These are phyloP conservation scores for Solanum pennellii DNA, from an alignment of 257 asterid genomes.

Conservation along the genomic window DNA sequence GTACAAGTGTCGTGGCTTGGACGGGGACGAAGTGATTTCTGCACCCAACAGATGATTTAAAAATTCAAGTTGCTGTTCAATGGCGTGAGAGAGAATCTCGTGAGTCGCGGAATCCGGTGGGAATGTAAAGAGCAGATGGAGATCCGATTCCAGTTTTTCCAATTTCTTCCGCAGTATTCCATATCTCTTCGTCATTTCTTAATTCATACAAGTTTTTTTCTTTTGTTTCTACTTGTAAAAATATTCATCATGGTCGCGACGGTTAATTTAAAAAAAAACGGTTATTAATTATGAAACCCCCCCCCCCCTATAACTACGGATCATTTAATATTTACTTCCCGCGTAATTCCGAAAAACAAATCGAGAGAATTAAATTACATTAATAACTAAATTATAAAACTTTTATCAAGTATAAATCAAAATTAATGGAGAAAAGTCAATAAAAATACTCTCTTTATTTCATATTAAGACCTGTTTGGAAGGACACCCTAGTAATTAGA, in stretches of 20 bases:
- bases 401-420: too few species aligned
- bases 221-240: background rate
- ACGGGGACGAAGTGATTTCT: slow-evolving; percentile 6
- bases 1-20: slow-evolving; percentile 3
- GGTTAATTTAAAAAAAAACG: background rate
- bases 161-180: slow-evolving; percentile 39
- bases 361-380: too few species aligned
- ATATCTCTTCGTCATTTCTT: slow-evolving; percentile 9
- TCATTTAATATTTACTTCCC: background rate
- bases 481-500: accelerated
- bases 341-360: background rate
- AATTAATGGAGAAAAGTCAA: too few species aligned
- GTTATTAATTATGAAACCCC: background rate
- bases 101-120: slow-evolving; percentile 5
- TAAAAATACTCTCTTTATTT: too few species aligned
- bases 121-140: slow-evolving; percentile 16
- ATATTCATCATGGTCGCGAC: background rate
- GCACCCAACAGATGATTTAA: slow-evolving; percentile 8
- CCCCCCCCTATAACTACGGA: background rate
- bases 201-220: background rate
- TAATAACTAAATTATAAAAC: too few species aligned
- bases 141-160: slow-evolving; percentile 41
- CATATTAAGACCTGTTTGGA: too few species aligned
- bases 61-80: slow-evolving; percentile 7
- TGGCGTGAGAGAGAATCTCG: background rate